Percentiles rank a stretch among this genome's conserved stretches.
Evolutionary conservation across 1,284 basidiomycete genomes (phyloP).

Genomic region (Malassezia dermatis): DNA sequence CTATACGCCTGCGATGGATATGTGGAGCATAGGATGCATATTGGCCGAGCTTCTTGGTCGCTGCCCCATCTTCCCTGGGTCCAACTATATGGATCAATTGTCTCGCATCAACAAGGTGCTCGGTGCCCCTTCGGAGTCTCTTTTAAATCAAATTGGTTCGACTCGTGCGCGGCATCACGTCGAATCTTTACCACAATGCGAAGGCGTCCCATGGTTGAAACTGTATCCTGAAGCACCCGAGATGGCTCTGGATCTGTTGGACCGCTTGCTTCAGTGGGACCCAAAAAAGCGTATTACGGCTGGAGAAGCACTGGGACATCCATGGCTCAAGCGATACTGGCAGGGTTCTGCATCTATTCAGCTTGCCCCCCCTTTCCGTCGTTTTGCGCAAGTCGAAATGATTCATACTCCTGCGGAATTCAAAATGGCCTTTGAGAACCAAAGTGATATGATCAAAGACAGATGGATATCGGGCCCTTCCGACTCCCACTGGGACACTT

Average conservation of each 20-base stretch:
- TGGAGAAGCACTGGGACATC: conserved; percentile 37
- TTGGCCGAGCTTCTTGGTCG: conserved; percentile 43
- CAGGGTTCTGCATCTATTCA: conserved; percentile 31
- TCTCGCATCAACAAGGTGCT: conserved; percentile 42
- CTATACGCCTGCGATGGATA: conserved; percentile 44
- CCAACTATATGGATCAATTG: conserved; percentile 47
- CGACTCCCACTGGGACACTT: not conserved
- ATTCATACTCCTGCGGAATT: conserved; percentile 37
- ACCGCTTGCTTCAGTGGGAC: conserved; percentile 40
- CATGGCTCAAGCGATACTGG: conserved; percentile 40
- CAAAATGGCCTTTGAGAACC: conserved; percentile 32
- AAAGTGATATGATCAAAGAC: conserved; percentile 9
- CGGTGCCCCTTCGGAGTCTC: conserved; percentile 31
- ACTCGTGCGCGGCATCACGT: conserved; percentile 38
- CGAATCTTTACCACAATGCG: conserved; percentile 33
- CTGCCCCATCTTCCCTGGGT: conserved; percentile 42
- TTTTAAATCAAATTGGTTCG: conserved; percentile 38
- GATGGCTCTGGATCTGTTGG: conserved; percentile 36
- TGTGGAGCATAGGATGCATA: conserved; percentile 47
- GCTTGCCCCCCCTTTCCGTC: conserved; percentile 27
- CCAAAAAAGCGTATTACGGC: conserved; percentile 41
- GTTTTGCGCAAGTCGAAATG: conserved; percentile 41
- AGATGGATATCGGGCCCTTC: not conserved
- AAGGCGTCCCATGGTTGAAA: conserved; percentile 24
- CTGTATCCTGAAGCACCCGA: conserved; percentile 33